Percentiles rank a stretch among this genome's conserved stretches.
These are phyloP conservation scores for Syzygium jambos DNA, from an alignment of 345 rosid species.

Conservation along the genomic window DNA sequence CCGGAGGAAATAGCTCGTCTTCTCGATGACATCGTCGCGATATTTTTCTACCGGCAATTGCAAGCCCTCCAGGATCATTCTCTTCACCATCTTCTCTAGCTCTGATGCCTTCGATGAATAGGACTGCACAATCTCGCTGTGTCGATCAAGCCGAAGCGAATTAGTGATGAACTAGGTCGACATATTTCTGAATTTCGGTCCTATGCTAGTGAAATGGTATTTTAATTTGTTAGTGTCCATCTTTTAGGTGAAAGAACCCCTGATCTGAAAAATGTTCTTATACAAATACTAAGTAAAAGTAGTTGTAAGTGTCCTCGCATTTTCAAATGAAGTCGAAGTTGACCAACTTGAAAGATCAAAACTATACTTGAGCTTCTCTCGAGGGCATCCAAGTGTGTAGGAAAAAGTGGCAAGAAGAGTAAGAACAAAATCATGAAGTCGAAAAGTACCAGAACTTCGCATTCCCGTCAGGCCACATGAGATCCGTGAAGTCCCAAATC, in stretches of 20 bases:
- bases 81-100: background rate
- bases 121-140: background rate
- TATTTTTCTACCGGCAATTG: background rate
- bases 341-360: background rate
- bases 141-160: background rate
- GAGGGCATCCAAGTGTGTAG: background rate
- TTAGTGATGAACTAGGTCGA: background rate
- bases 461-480: background rate
- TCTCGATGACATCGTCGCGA: background rate
- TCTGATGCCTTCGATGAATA: background rate
- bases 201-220: background rate
- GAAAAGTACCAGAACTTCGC: background rate
- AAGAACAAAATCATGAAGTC: background rate
- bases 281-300: background rate
- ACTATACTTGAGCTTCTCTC: no score
- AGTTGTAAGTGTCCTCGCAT: background rate
- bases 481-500: background rate
- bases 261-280: background rate
- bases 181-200: background rate
- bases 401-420: background rate
- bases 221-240: background rate
- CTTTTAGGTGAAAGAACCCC: background rate
- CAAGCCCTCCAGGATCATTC: background rate
- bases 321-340: background rate
- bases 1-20: background rate